Evolutionary conservation across 805 yeast genomes (phyloP), one percentile per base, ranked within the genome.

Genomic region (Spencermartinsiella europaea): DNA sequence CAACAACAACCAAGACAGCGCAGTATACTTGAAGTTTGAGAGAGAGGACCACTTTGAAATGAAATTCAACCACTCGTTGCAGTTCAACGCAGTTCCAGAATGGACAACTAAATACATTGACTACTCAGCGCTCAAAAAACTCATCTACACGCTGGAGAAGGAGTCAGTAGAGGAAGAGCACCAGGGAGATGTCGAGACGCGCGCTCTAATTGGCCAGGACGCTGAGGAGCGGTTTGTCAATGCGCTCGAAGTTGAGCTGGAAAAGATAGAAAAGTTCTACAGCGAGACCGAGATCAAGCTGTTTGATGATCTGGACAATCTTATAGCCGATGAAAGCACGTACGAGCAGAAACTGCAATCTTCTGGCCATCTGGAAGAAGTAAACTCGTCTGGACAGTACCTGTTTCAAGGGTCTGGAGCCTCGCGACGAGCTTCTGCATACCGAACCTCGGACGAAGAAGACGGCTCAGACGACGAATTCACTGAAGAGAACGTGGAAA

Each of bases 81-180:
- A 91, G 74, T 90, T 91, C 68, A 91, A 91, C 66, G 96, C 98
- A 20, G 98, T 93, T 3, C 97, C 99, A 1, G 98, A 93, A 65
- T 91, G 99, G 99, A 79, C 95, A 10, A 81, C 95, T 21, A 80
- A 85, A 63, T 91, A 91, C 66, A 82, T 91, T 47, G 90, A 95
- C 46, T 91, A 91, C 66, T 85, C 95, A 1, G 81, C 85, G 34
- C 71, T 93, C 49, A 91, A 93, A 65, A 87, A 86, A 68, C 74
- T 85, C 36, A 85, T 90, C 22, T 91, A 90, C 64, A 72, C 81
- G 15, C 72, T 91, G 40, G 97, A 93, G 61, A 74, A 90, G 58
- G 88, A 85, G 45, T 57, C 66, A 19, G 54, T 60, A 33, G 58
- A 63, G 4, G 51, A 52, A n/a, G 57, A 55, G 15, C 57, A 56